phyloP scores from a whole-genome alignment of 73 alveolate species.

The Breviolum minutum region DNA sequence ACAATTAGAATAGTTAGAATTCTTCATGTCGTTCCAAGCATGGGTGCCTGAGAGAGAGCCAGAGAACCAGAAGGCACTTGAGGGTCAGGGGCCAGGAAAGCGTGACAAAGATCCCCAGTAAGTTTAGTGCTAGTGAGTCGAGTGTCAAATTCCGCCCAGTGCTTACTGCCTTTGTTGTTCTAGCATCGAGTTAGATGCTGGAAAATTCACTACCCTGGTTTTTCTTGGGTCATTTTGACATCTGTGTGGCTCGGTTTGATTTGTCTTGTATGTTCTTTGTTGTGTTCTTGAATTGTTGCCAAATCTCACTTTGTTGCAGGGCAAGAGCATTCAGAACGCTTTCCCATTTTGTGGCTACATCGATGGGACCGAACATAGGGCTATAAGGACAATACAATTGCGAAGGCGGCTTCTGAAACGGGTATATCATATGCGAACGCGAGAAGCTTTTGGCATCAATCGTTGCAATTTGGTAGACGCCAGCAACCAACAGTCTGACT shows the following conservation, averaged over 20 bases:
- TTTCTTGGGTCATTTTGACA: not conserved
- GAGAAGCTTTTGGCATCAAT: not conserved
- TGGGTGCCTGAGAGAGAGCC: slow-evolving; percentile 4
- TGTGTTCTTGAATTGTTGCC: too few species aligned
- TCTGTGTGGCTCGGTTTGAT: not conserved
- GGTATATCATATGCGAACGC: not conserved
- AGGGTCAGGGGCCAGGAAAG: not conserved
- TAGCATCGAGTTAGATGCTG: not conserved
- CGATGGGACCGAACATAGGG: slow-evolving; percentile 43
- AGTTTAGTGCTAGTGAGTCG: not conserved
- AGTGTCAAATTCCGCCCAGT: too few species aligned
- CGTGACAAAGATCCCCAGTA: not conserved
- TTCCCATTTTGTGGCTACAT: slow-evolving; percentile 48
- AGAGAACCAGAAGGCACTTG: not conserved
- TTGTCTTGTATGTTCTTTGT: not conserved
- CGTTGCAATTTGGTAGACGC: not conserved
- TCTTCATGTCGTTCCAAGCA: not conserved
- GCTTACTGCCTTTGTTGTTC: too few species aligned
- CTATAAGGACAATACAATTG: slow-evolving; percentile 21
- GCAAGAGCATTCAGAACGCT: not conserved
- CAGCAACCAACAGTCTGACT: not conserved
- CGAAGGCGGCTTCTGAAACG: not conserved
- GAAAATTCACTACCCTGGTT: not conserved
- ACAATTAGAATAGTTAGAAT: too few species aligned
- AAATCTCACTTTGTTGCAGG: not conserved